These are phyloP conservation scores for Metschnikowia vanudenii DNA, from an alignment of 805 yeast species.

Conservation along the genomic window DNA sequence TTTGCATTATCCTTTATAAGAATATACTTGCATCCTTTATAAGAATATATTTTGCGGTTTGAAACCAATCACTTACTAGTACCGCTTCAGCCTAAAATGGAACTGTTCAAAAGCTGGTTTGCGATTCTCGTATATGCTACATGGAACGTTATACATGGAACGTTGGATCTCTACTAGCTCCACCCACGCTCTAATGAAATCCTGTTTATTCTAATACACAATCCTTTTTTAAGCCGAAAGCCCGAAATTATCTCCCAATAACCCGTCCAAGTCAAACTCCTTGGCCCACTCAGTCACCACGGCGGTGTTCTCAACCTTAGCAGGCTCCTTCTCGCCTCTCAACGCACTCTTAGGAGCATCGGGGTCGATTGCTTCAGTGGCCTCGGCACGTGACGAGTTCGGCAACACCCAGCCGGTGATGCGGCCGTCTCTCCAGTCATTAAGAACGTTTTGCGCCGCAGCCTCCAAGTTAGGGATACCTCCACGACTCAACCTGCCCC, in stretches of 20 bases:
- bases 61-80: no score
- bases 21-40: no score
- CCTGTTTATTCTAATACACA: background rate
- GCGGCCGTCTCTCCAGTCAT: conserved; percentile 97
- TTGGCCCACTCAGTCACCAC: conserved; percentile 90
- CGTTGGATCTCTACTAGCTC: no score
- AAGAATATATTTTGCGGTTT: no score
- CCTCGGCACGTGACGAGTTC: conserved; percentile 46
- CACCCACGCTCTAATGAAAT: no score
- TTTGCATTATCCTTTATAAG: no score
- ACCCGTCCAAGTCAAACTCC: conserved; percentile 88
- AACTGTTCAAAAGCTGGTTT: no score
- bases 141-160: no score
- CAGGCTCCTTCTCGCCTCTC: conserved; percentile 45
- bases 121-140: no score
- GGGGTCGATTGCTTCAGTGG: conserved; percentile 13
- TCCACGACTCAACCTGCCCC: conserved; percentile 89
- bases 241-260: conserved; percentile 53
- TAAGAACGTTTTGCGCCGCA: conserved; percentile 79
- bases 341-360: conserved; percentile 36
- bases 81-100: no score
- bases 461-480: conserved; percentile 88
- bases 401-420: conserved; percentile 89
- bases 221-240: conserved; percentile 14
- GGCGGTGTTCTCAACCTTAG: conserved; percentile 63